Percentiles rank a stretch among this genome's conserved stretches.
Conservation (phyloP, 2,329 filamentous ascomycete genomes). For the Ceratocystis ficicola region DNA sequence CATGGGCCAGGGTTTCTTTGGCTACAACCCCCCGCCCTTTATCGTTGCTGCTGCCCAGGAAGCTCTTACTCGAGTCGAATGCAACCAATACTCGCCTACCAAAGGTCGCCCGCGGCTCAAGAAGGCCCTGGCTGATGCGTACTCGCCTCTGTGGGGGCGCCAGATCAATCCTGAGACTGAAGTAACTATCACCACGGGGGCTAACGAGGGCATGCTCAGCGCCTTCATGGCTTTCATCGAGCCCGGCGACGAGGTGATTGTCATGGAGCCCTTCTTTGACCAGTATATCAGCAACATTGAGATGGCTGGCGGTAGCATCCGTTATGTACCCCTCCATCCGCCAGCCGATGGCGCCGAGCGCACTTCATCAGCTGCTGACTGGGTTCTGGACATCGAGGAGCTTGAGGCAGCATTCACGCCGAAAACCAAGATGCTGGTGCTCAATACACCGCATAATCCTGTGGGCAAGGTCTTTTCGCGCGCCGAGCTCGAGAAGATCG, state of each 20-base stretch:
- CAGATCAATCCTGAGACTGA: constrained; percentile 78
- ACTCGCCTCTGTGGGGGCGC: constrained; percentile 78
- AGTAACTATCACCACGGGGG: constrained; percentile 85
- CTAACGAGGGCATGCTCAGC: constrained; percentile 85
- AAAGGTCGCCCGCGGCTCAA: constrained; percentile 83
- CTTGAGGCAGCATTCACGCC: constrained; percentile 70
- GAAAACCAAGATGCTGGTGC: constrained; percentile 90
- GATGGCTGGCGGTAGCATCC: constrained; percentile 90
- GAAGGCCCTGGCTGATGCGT: constrained; percentile 86
- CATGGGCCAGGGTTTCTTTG: constrained; percentile 62
- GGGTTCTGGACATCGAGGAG: constrained; percentile 74
- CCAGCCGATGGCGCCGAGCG: constrained; percentile 65
- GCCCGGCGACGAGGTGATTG: constrained; percentile 85
- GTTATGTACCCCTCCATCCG: constrained; percentile 90
- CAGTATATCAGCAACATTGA: constrained; percentile 99
- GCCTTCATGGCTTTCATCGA: constrained; percentile 98
- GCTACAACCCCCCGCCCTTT: constrained; percentile 88
- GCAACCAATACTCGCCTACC: constrained; percentile 96
- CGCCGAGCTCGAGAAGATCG: constrained; percentile 72
- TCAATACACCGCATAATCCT: constrained; percentile 81
- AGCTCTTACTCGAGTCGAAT: constrained; percentile 81
- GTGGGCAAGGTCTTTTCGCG: constrained; percentile 89
- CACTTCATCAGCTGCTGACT: constrained; percentile 77
- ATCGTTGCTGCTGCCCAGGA: constrained; percentile 84
- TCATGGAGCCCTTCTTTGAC: constrained; percentile 98